Conservation (phyloP, 345 rosid species). For the Trapa bicornis region DNA sequence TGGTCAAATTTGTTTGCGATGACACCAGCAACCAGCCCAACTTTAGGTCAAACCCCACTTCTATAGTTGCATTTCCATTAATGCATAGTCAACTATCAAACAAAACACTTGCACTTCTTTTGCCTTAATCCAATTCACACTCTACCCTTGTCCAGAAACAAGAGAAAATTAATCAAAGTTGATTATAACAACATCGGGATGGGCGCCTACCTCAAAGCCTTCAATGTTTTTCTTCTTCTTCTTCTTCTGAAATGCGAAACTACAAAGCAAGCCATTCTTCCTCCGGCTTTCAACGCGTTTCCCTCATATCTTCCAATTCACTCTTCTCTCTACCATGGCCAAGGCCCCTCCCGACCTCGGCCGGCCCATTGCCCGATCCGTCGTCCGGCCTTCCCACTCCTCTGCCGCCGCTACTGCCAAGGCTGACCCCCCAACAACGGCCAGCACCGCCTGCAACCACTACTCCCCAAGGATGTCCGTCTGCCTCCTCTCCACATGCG, state of each 20-base stretch:
- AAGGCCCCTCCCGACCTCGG: background rate
- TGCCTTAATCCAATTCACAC: too few species aligned
- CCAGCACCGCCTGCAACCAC: background rate
- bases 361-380: background rate
- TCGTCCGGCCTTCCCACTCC: background rate
- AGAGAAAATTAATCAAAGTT: too few species aligned
- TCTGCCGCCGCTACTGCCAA: background rate
- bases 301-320: background rate
- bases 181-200: too few species aligned
- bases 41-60: background rate
- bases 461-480: conserved; percentile 3
- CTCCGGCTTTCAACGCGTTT: too few species aligned
- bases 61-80: too few species aligned
- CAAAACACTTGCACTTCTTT: too few species aligned
- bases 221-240: too few species aligned
- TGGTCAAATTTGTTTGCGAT: background rate
- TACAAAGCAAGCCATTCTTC: too few species aligned
- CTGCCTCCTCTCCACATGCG: conserved; percentile 5
- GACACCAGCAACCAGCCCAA: background rate
- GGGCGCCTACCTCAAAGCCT: too few species aligned
- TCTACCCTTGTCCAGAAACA: too few species aligned
- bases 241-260: too few species aligned
- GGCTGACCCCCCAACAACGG: background rate
- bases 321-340: background rate
- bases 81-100: too few species aligned